Evolutionary conservation across 805 yeast genomes (phyloP), one percentile per base, ranked within the genome.

Genomic region (Lachancea thermotolerans): DNA sequence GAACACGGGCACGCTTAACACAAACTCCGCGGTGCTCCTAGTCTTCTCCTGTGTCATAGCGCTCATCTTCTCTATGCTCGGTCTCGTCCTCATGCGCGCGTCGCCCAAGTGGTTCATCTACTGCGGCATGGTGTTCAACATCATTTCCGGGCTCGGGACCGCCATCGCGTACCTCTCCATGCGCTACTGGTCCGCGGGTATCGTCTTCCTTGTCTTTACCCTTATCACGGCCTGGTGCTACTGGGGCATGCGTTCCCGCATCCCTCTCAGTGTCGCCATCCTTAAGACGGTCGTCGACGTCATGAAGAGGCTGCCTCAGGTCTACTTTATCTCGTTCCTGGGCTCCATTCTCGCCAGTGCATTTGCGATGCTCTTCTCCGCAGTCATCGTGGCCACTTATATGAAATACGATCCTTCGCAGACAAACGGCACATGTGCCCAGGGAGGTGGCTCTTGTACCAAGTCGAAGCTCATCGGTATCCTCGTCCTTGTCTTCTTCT

Each of bases 111-210:
- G 72, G 44, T 88, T 88, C 62, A 85, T 88, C 53, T 73, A 75
- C 44, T 64, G 79, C 21, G 85, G 95, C 1, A 74, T 88, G 51
- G 69, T 85, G 29, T 65, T 81, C 39, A 86, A 86, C 57, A 71
- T 86, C 10, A 54, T 79, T 1, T 63, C 85, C 46, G 87, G 91
- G 2, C 55, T 87, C 25, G 95, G 85, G 14, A 81, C 95, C 5
- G 78, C 88, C 4, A 81, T 89, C 53, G 82, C 78, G 64, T 85
- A 84, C 58, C 72, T 89, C 55, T 80, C 73, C 1, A 71, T 75
- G 52, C 69, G 72, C 29, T 84, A 85, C 64, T 87, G 82, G 70
- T 81, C 91, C 4, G 91, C 95, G 0, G 96, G 88, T 2, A 70
- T 85, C 49, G 88, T 82, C 32, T 83, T 82, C 52, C 66, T 84